Evolutionary conservation across 83 land plant genomes (phyloP).

Genomic region (Picea abies): DNA sequence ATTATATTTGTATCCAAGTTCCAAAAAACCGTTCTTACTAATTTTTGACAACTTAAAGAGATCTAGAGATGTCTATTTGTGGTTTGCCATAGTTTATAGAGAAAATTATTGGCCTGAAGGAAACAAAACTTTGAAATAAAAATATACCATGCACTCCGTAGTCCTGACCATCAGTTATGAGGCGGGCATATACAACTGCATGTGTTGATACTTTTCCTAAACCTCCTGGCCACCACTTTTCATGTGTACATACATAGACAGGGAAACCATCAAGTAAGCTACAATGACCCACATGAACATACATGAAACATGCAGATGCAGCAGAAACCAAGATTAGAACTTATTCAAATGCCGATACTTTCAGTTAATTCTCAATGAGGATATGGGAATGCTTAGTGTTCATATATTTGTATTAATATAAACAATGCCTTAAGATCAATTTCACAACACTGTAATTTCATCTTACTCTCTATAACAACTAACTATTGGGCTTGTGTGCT

Average conservation of each 20-base stretch:
- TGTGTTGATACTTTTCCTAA: slow-evolving; percentile 98
- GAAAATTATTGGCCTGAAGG: background rate
- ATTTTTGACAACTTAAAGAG: background rate
- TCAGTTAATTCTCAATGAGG: slow-evolving; percentile 2
- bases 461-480: background rate
- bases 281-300: background rate
- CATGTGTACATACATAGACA: slow-evolving; percentile 4
- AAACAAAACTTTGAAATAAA: background rate
- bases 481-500: background rate
- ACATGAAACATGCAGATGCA: background rate
- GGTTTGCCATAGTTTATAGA: background rate
- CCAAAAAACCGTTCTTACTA: background rate
- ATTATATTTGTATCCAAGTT: background rate
- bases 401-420: background rate
- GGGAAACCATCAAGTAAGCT: background rate
- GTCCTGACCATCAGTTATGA: slow-evolving; percentile 81
- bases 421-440: background rate
- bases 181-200: slow-evolving; percentile 95
- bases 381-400: background rate
- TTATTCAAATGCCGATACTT: background rate
- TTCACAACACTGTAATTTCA: background rate
- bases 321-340: background rate
- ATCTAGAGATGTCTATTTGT: background rate
- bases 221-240: slow-evolving; percentile 99
- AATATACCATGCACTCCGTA: slow-evolving; percentile 91